phyloP scores from a whole-genome alignment of 176 grass and related monocot genomes.

The Zoysia japonica region DNA sequence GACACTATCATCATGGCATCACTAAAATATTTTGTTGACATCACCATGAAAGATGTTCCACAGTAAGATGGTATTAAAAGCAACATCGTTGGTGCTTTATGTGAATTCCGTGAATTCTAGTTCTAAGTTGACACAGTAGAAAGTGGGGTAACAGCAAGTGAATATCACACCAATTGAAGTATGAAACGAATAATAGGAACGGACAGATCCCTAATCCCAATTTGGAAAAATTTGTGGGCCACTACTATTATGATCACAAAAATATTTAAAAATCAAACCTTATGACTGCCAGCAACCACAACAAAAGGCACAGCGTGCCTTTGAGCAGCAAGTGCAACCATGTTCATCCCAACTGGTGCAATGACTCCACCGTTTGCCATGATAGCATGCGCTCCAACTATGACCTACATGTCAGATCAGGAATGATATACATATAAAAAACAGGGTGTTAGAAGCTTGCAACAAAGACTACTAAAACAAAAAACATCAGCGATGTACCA shows the following conservation, averaged over 20 bases:
- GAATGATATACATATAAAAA: constrained; percentile 27
- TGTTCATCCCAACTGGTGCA: constrained; percentile 93
- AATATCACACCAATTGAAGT: not conserved
- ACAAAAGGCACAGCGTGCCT: constrained; percentile 98
- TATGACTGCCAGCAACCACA: constrained; percentile 94
- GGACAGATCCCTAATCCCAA: not conserved
- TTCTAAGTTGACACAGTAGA: not conserved
- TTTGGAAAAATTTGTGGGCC: constrained; percentile 16
- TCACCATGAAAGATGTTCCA: not conserved
- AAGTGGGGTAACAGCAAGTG: not conserved
- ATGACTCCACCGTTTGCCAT: constrained; percentile 99
- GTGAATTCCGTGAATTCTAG: not conserved
- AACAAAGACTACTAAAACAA: not conserved
- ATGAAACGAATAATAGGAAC: not conserved
- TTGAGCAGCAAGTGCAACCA: constrained; percentile 96
- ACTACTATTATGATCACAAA: constrained; percentile 5
- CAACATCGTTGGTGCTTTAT: not conserved
- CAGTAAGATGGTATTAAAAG: not conserved
- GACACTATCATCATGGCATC: too few species aligned
- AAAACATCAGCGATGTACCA: constrained; percentile 50
- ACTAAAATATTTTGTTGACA: too few species aligned
- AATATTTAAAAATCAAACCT: constrained; percentile 56
- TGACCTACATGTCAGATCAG: constrained; percentile 65
- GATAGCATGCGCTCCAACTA: constrained; percentile 96
- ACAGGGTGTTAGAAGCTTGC: not conserved